These are phyloP conservation scores for Lagenaria siceraria DNA, from an alignment of 306 rosid genomes.

Conservation along the genomic window DNA sequence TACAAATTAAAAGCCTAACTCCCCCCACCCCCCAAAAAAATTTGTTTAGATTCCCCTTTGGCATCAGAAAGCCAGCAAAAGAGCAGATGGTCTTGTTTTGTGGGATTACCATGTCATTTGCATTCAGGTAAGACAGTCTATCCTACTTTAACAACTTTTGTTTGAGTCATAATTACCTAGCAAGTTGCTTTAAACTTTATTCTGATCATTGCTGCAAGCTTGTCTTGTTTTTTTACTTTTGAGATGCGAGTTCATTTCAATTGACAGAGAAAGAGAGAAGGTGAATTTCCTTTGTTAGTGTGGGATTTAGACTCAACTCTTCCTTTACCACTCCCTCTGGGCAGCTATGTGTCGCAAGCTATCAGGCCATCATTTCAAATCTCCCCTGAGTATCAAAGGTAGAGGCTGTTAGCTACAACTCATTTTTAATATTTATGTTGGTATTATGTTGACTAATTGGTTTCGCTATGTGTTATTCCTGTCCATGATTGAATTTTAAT, in stretches of 20 bases:
- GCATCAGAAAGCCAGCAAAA: slow-evolving; percentile 67
- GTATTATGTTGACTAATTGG: not conserved
- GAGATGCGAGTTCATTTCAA: slow-evolving; percentile 14
- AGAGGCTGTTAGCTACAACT: slow-evolving; percentile 9
- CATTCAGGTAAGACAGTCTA: slow-evolving; percentile 37
- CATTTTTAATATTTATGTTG: not conserved
- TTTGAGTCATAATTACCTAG: not conserved
- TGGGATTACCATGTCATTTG: slow-evolving; percentile 95
- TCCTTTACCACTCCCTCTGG: slow-evolving; percentile 52
- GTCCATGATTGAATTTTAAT: not conserved
- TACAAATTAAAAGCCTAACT: not conserved
- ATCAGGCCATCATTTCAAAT: slow-evolving; percentile 52
- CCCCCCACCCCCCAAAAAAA: not conserved
- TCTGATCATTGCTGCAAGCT: not conserved
- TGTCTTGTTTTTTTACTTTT: not conserved
- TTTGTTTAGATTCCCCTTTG: slow-evolving; percentile 56
- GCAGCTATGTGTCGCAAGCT: slow-evolving; percentile 52
- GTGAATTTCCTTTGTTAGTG: slow-evolving; percentile 30
- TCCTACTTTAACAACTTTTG: not conserved
- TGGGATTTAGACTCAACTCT: slow-evolving; percentile 84
- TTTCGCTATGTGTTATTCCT: not conserved
- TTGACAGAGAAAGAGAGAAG: slow-evolving; percentile 41
- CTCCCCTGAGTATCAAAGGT: slow-evolving; percentile 57
- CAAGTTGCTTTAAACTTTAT: not conserved
- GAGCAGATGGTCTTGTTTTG: slow-evolving; percentile 66